Base-by-base conservation (phyloP, 108 stramenopile species). In the Nitzschia putrida region DNA sequence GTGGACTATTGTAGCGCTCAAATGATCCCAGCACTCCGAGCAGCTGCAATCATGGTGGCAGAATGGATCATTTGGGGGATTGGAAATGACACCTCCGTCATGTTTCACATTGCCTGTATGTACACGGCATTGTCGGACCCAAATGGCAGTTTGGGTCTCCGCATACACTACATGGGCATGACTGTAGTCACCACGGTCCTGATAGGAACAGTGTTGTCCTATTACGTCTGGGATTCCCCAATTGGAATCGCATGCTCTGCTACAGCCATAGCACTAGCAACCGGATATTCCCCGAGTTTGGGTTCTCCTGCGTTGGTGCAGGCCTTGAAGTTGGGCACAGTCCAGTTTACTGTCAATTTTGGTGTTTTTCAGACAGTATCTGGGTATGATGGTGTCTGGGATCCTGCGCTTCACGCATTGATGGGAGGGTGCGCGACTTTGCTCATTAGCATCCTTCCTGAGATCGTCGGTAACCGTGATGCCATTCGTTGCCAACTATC, bases 381-480 rank as follows among this genome's bases (percentile, higher is more conserved):
- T 38, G 57, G 57, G 13, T 44, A 44, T 44, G 44, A 44, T 10
- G 12, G 34, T 12, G n/a, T 26, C 8, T 21, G 57, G 11, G n/a
- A 34, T 38, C 25, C 34, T 26, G 9, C 21, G 11, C 34, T 59
- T 10, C 34, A 9, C 8, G n/a, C 57, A 9, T 38, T 59, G 8
- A 20, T 59, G 12, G 57, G 57, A 59, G 57, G 57, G 34, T 34
- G 10, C 8, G 23, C 18, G 7, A 29, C 23, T 21, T n/a, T 59
- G 23, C 57, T 59, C 8, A 26, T 21, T 8, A 26, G 25, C 8
- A 10, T 37, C 9, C 9, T 59, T 10, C 57, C 57, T 9, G 57
- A 59, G 21, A 26, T 59, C 11, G 9, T 59, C 7, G 57, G 57
- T 9, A 59, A 59, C 34, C 23, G 57, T 16, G 57, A 59, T 25